phyloP scores from a whole-genome alignment of 768 basidiomycete genomes.

The Mycena olivaceomarginata region DNA sequence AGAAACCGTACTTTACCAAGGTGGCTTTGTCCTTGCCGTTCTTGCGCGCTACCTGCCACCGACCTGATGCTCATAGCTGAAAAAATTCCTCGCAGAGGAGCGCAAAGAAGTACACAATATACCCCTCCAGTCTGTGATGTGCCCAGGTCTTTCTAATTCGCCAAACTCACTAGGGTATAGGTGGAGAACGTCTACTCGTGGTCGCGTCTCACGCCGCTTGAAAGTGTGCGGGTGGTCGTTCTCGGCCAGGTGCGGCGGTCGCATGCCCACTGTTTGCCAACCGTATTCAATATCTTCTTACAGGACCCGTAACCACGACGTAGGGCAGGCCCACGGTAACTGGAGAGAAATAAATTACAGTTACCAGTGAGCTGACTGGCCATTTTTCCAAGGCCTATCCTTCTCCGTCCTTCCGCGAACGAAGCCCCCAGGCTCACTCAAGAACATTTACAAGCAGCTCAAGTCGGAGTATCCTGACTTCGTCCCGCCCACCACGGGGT shows the following conservation, averaged over 20 bases:
- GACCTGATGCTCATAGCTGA: slow-evolving; percentile 59
- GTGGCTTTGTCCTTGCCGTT: slow-evolving; percentile 48
- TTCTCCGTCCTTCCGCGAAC: slow-evolving; percentile 77
- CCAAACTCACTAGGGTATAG: slow-evolving; percentile 55
- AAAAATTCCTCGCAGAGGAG: slow-evolving; percentile 75
- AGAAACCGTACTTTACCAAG: slow-evolving; percentile 78
- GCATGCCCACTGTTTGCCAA: not conserved
- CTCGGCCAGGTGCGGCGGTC: slow-evolving; percentile 71
- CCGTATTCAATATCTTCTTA: not conserved
- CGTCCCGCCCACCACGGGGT: slow-evolving; percentile 79
- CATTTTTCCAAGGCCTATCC: slow-evolving; percentile 66
- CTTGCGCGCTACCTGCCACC: slow-evolving; percentile 27
- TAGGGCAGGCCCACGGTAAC: slow-evolving; percentile 82
- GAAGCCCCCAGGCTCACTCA: slow-evolving; percentile 72
- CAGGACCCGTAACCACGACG: slow-evolving; percentile 86
- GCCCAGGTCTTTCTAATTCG: not conserved
- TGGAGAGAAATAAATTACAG: slow-evolving; percentile 53
- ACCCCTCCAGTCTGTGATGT: slow-evolving; percentile 63
- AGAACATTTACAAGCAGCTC: slow-evolving; percentile 88
- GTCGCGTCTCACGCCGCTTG: slow-evolving; percentile 82
- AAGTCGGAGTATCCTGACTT: slow-evolving; percentile 77
- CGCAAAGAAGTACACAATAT: slow-evolving; percentile 64
- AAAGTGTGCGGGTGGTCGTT: slow-evolving; percentile 83
- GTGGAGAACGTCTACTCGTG: slow-evolving; percentile 88
- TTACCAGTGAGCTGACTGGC: not conserved